Evolutionary conservation across 371 early-diverging fungal species (phyloP), one percentile per base, ranked within the genome.

Genomic region (Mortierella polycephala): DNA sequence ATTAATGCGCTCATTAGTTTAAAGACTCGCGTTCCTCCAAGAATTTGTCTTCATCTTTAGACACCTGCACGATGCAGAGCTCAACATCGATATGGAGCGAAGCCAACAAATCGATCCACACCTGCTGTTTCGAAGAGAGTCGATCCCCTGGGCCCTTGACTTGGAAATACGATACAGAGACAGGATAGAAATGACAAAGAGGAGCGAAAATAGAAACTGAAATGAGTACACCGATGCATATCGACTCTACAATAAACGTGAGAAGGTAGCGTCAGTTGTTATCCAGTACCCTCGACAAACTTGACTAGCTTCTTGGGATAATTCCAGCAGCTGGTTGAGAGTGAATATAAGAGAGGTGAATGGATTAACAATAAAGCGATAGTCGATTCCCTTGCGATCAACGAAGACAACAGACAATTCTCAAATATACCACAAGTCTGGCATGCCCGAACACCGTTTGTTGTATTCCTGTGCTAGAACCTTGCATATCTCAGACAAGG

Each of bases 71-170:
- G 55, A 86, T 73, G 55, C 93, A 92, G 4, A 92, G 85, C 72
- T 92, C 93, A 39, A 89, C 90, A 41, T 79, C 83, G 16, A 92
- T 81, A 11, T 82, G 86, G 23, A 85, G 81, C 12, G 80, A 81
- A 11, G 86, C 50, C 57, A 92, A 60, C 14, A 91, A 74, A 55
- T 92, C 91, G 52, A 92, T 87, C 93, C 93, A 93, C 20, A 88
- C 71, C 69, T 81, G 88, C 72, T 94, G 94, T n/a, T 90, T 89
- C 59, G 91, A 88, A 12, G 92, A 92, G 12, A 94, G 82, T 21
- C 80, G 86, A 69, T 94, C 94, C 9, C 86, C 88, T 11, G 94
- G 94, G 0, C 94, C 93, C 67, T 94, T 94, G 18, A 94, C 93
- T 89, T 30, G 30, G 4, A 30, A 30, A 30, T 30, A 4, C 30